Evolutionary conservation across 2,329 filamentous ascomycete genomes (phyloP).

Genomic region (Exophiala xenobiotica): DNA sequence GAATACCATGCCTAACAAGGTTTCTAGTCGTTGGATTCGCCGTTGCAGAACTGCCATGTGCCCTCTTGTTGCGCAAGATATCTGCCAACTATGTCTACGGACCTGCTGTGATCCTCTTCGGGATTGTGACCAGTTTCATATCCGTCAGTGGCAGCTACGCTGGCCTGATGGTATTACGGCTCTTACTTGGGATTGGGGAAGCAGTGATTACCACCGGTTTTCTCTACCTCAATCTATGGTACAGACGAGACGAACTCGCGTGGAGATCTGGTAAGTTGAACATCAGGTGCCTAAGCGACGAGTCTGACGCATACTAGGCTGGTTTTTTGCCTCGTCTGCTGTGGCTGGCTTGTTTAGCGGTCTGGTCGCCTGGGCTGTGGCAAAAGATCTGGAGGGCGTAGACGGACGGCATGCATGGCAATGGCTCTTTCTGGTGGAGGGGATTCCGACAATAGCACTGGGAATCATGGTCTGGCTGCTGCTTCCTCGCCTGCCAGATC

Average conservation of each 20-base stretch:
- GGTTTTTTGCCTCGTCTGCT: too few relatives aligned
- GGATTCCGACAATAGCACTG: conserved; percentile 54
- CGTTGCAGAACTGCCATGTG: neutral
- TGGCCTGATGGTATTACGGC: neutral
- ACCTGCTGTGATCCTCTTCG: neutral
- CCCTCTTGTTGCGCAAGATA: neutral
- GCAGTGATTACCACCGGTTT: neutral
- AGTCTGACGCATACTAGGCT: conserved; percentile 53
- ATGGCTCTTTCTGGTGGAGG: conserved; percentile 60
- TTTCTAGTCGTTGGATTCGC: conserved; percentile 3
- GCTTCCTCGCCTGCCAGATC: conserved; percentile 62
- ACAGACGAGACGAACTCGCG: neutral
- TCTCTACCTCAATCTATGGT: neutral
- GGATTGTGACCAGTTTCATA: neutral
- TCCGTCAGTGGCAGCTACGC: neutral
- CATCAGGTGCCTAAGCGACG: neutral
- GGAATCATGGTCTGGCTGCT: conserved; percentile 58
- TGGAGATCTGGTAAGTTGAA: neutral
- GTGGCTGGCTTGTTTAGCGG: conserved; percentile 71
- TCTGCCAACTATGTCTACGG: neutral
- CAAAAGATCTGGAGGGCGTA: conserved; percentile 58
- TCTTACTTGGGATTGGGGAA: neutral
- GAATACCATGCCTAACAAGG: neutral
- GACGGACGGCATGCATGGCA: conserved; percentile 58
- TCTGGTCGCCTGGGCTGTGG: conserved; percentile 63